A percentile compares a stretch with the other conserved stretches of the same genome.
These are phyloP conservation scores for Tephrocybe sp. DNA, from an alignment of 768 basidiomycete genomes.

Conservation along the genomic window DNA sequence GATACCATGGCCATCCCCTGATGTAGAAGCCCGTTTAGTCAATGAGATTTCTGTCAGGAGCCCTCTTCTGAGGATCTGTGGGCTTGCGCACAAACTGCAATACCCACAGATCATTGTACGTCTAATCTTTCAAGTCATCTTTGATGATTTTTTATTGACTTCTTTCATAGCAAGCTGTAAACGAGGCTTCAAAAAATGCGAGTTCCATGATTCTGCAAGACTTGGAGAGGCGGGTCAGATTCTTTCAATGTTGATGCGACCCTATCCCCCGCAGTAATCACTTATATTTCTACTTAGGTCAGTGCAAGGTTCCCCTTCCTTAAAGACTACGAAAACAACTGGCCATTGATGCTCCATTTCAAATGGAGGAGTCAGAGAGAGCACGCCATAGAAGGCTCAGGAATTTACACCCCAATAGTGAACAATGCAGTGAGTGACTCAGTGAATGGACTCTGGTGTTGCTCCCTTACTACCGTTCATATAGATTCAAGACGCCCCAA, in stretches of 20 bases:
- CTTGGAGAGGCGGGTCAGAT: not conserved
- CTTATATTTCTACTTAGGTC: no score
- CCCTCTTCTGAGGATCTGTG: slow-evolving; percentile 1
- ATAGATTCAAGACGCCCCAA: no score
- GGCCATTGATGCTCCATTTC: slow-evolving; percentile 24
- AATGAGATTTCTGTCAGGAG: not conserved
- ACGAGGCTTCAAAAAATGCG: not conserved
- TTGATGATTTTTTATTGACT: not conserved
- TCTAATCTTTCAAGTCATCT: not conserved
- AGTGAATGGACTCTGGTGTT: no score
- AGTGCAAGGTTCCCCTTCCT: slow-evolving; percentile 3
- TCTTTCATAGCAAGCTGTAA: not conserved
- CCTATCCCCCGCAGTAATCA: no score
- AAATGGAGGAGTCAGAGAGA: slow-evolving; percentile 5
- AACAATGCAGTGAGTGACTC: no score
- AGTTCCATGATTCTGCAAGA: not conserved
- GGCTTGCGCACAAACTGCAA: not conserved
- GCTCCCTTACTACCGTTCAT: no score
- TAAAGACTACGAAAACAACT: slow-evolving; percentile 17
- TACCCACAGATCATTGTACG: not conserved
- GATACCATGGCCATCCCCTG: slow-evolving; percentile 4
- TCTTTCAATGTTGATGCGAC: not conserved
- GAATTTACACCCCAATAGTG: not conserved
- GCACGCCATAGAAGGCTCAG: not conserved
- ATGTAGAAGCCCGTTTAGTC: not conserved